These are phyloP conservation scores for Piromyces finnis DNA, from an alignment of 192 early-diverging fungal genomes.

Conservation along the genomic window DNA sequence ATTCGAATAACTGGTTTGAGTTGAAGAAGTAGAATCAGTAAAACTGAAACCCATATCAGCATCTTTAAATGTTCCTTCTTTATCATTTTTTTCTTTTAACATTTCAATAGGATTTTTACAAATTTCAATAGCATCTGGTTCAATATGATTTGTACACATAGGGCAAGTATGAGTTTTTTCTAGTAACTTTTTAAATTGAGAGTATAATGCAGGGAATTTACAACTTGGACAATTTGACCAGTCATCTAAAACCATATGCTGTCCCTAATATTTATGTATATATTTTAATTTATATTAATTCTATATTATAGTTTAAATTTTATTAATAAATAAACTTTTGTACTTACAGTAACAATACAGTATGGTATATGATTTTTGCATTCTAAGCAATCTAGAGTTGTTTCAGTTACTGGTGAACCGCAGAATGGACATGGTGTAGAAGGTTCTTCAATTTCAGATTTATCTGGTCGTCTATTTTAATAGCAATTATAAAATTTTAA, in stretches of 20 bases:
- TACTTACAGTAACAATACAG: slow-evolving; percentile 33
- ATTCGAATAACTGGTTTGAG: background rate
- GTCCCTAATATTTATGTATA: slow-evolving; percentile 10
- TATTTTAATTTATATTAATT: no score
- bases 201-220: slow-evolving; percentile 19
- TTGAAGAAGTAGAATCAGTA: background rate
- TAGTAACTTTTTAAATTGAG: slow-evolving; percentile 15
- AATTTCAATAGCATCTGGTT: background rate
- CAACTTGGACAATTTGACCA: slow-evolving; percentile 29
- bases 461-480: slow-evolving; percentile 22
- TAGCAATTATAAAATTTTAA: no score
- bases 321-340: background rate
- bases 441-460: slow-evolving; percentile 19
- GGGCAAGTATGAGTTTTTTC: slow-evolving; percentile 17
- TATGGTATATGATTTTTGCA: slow-evolving; percentile 42
- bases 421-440: slow-evolving; percentile 31
- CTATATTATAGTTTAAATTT: background rate
- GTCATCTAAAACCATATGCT: slow-evolving; percentile 24
- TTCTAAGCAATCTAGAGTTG: slow-evolving; percentile 23
- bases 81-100: background rate
- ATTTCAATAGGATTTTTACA: background rate
- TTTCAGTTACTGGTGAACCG: slow-evolving; percentile 16
- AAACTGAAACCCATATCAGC: background rate
- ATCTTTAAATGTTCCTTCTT: background rate
- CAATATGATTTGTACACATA: slow-evolving; percentile 15